Evolutionary conservation across 306 rosid species (phyloP).

Genomic region (Crotalaria pallida): DNA sequence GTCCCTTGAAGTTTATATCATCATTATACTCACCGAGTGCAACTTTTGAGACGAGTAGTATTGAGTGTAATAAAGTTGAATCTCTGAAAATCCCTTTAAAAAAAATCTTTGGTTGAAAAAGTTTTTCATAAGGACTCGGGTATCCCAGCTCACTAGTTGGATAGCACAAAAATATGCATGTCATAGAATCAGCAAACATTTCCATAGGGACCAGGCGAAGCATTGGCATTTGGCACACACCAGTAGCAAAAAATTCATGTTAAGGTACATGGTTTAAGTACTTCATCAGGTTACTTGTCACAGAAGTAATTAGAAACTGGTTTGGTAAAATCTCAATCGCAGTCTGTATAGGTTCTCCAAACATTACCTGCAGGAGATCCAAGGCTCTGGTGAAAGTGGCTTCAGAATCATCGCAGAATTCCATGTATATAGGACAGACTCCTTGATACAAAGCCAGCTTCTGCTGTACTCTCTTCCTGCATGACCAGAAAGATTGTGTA

Average conservation of each 20-base stretch:
- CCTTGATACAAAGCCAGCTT: conserved; percentile 91
- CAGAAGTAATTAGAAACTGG: not conserved
- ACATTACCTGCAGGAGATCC: conserved; percentile 53
- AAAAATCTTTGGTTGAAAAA: not conserved
- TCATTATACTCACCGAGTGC: no score
- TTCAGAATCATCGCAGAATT: conserved; percentile 77
- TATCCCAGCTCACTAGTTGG: not conserved
- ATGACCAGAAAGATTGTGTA: conserved; percentile 22
- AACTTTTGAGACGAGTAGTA: no score
- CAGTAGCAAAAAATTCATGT: not conserved
- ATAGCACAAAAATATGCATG: not conserved
- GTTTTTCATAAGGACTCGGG: not conserved
- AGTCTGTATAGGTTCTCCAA: not conserved
- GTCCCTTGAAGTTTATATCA: no score
- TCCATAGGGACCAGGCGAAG: not conserved
- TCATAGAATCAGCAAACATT: not conserved
- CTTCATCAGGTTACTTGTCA: not conserved
- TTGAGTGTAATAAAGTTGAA: no score
- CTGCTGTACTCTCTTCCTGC: conserved; percentile 83
- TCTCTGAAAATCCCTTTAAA: not conserved
- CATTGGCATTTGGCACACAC: not conserved
- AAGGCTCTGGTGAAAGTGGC: conserved; percentile 64
- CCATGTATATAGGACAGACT: conserved; percentile 81
- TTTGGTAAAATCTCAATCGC: not conserved
- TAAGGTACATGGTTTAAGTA: not conserved